Evolutionary conservation across 768 basidiomycete genomes (phyloP), one percentile per base, ranked within the genome.

Genomic region (Hericium erinaceus): DNA sequence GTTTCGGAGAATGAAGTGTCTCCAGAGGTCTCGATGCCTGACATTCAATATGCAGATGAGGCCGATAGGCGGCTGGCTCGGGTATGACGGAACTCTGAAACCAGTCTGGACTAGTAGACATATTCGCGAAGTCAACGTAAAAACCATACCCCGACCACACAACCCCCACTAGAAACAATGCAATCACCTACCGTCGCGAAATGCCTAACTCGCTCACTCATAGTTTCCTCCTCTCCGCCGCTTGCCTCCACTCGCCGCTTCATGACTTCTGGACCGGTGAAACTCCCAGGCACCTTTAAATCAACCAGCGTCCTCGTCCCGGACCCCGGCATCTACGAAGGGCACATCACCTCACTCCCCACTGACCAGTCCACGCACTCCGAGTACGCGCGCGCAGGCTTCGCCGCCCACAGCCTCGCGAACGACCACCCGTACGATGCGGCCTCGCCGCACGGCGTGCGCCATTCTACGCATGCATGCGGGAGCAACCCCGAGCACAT

Each of bases 401-500:
- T 37, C 39, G 52, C 28, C 37, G 44, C 54, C 39, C 39, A 22
- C 40, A 15, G 20, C 10, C 18, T 11, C 11, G 4, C 9, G 9
- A 46, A 46, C 26, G 13, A n/a, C 2, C 28, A 46, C 44, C 49
- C 49, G 10, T 22, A 39, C 41, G 39, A 24, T 41, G 20, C 18
- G 9, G 39, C 54, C n/a, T 37, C 54, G 22, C 38, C 54, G 54
- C 54, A 39, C 18, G 41, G 40, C 26, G 44, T 20, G 13, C 18
- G 39, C 10, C 28, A 55, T 12, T 16, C 38, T 20, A 18, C 44
- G 16, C 44, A 46, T n/a, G 12, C 44, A 15, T 46, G 44, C 18
- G 44, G 44, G 18, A 69, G 68, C 20, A 72, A 72, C 58, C 59
- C 57, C 33, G 68, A 71, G 55, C 66, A 64, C 16, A 57, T 73